A percentile compares a stretch with the other conserved stretches of the same genome.
Conservation (phyloP, 257 asterid species). For the Jaltomata sinuosa region DNA sequence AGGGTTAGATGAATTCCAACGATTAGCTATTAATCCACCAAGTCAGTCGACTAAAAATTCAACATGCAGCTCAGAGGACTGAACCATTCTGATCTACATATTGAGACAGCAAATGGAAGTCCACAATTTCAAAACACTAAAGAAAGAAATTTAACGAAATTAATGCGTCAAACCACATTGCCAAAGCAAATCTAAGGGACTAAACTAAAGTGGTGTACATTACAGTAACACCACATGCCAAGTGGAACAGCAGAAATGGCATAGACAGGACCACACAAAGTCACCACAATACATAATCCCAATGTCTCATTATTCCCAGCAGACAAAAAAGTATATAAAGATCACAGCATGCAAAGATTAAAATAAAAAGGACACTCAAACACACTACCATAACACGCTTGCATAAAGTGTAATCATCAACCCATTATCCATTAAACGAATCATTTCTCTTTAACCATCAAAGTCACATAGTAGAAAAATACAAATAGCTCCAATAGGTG, state of each 20-base stretch:
- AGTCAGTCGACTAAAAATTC: no score
- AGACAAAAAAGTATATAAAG: not conserved
- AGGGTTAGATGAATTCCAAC: no score
- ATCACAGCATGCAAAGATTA: not conserved
- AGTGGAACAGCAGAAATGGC: not conserved
- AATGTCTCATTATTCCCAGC: conserved; percentile 1
- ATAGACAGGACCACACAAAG: not conserved
- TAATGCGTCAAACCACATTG: no score
- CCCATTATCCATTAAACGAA: not conserved
- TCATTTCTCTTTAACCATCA: not conserved
- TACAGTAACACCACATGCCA: not conserved
- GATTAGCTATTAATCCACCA: no score
- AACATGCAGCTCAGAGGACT: no score
- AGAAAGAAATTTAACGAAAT: no score
- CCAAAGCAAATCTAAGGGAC: not conserved
- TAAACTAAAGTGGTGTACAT: not conserved
- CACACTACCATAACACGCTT: not conserved
- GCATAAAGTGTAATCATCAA: conserved; percentile 1
- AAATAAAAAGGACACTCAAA: not conserved
- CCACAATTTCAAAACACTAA: no score
- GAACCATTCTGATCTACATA: no score
- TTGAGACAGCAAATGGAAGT: no score
- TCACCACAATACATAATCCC: not conserved
- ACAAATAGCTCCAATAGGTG: not conserved
- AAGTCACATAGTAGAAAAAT: not conserved